phyloP scores from a whole-genome alignment of 805 yeast genomes.

The Brettanomyces anomalus region DNA sequence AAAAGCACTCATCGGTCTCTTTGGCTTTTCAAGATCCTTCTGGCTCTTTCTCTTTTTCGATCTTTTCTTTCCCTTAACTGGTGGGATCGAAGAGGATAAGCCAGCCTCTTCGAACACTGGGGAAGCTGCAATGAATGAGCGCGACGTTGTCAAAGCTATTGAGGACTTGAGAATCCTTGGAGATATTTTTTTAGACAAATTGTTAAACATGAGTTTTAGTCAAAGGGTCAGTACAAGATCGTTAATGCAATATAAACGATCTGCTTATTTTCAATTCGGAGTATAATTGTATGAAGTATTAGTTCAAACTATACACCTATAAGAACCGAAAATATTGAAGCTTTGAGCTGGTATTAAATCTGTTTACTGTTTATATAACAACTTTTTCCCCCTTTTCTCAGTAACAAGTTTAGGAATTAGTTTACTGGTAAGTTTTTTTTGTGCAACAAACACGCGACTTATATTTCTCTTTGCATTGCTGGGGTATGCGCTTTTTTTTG shows the following conservation, averaged over 20 bases:
- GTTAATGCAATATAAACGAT: background rate
- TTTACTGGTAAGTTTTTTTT: too few relatives aligned
- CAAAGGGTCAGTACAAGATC: background rate
- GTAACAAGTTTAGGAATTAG: too few relatives aligned
- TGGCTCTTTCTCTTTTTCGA: slow-evolving; percentile 7
- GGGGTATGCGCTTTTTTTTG: too few relatives aligned
- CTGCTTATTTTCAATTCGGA: background rate
- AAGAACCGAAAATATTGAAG: too few relatives aligned
- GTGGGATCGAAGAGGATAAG: background rate
- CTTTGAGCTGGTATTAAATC: too few relatives aligned
- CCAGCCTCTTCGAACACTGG: slow-evolving; percentile 8
- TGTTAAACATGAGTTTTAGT: background rate
- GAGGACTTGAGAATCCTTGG: slow-evolving; percentile 1
- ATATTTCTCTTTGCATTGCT: too few relatives aligned
- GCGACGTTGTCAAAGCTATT: background rate
- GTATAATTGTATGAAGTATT: too few relatives aligned
- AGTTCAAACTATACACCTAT: too few relatives aligned
- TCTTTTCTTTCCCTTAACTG: slow-evolving; percentile 4
- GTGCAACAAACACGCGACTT: too few relatives aligned
- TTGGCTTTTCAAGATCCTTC: slow-evolving; percentile 16
- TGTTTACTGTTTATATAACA: too few relatives aligned
- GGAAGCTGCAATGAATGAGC: slow-evolving; percentile 7
- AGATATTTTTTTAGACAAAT: background rate
- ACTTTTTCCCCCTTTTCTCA: too few relatives aligned
- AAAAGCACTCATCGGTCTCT: slow-evolving; percentile 13